phyloP scores from a whole-genome alignment of 305 asterid genomes.

The Plantago rigida region DNA sequence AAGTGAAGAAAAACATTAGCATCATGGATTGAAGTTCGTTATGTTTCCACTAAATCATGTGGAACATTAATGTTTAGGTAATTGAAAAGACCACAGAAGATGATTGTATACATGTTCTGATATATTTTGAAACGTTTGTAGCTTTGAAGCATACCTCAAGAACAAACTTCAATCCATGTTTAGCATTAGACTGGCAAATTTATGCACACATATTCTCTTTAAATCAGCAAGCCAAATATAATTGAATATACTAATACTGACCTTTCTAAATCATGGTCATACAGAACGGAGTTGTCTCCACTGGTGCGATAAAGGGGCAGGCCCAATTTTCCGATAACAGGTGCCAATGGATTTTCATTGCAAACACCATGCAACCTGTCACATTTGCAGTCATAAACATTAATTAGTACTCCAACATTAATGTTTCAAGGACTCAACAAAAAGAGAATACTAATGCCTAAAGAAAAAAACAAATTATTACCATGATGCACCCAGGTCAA shows the following conservation, averaged over 20 bases:
- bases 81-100: too few species aligned
- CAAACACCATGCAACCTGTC: constrained; percentile 89
- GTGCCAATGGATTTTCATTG: constrained; percentile 81
- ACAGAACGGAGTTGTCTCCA: constrained; percentile 81
- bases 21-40: too few species aligned
- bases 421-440: not conserved
- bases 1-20: too few species aligned
- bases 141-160: too few species aligned
- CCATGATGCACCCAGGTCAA: constrained; percentile 94
- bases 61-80: too few species aligned
- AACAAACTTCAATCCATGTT: too few species aligned
- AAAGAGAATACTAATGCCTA: not conserved
- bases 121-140: too few species aligned
- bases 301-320: constrained; percentile 85
- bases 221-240: constrained; percentile 1
- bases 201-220: constrained; percentile 8
- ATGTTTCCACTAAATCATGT: too few species aligned
- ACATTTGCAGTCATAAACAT: constrained; percentile 9
- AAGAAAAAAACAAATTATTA: constrained; percentile 18
- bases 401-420: constrained; percentile 9
- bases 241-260: constrained; percentile 11
- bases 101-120: too few species aligned
- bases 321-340: constrained; percentile 73
- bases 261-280: constrained; percentile 93
- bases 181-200: not conserved